phyloP scores from a whole-genome alignment of 257 asterid species.

The Gentiana dahurica region DNA sequence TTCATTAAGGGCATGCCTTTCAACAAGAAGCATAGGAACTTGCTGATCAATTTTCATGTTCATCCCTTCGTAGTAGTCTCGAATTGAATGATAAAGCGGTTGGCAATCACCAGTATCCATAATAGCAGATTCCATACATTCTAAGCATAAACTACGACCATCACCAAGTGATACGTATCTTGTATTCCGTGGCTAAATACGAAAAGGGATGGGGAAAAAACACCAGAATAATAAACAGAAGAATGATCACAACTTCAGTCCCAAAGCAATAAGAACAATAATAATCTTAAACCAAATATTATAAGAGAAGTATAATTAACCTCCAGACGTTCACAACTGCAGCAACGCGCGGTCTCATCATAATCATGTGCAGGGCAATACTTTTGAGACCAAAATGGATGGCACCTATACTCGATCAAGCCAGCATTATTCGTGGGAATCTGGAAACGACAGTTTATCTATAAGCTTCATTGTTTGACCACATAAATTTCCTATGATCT shows the following conservation, averaged over 20 bases:
- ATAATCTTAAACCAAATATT: neutral
- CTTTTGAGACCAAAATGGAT: slow-evolving; percentile 90
- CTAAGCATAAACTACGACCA: slow-evolving; percentile 87
- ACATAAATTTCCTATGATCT: too few species aligned
- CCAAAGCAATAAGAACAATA: too few species aligned
- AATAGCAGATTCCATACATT: slow-evolving; percentile 94
- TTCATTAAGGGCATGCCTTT: slow-evolving; percentile 91
- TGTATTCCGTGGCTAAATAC: slow-evolving; percentile 51
- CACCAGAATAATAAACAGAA: too few species aligned
- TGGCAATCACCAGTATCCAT: slow-evolving; percentile 98
- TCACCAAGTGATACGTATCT: slow-evolving; percentile 75
- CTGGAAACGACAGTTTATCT: slow-evolving; percentile 23
- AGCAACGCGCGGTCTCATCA: slow-evolving; percentile 75
- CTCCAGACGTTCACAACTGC: slow-evolving; percentile 98
- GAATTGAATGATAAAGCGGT: slow-evolving; percentile 78
- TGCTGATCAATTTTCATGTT: slow-evolving; percentile 90
- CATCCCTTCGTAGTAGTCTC: slow-evolving; percentile 97
- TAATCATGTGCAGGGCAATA: slow-evolving; percentile 92
- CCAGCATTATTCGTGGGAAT: slow-evolving; percentile 79
- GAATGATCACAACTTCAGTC: neutral
- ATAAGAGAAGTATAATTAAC: slow-evolving; percentile 23
- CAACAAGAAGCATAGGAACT: slow-evolving; percentile 95
- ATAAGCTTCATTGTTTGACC: neutral
- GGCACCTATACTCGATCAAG: slow-evolving; percentile 97
- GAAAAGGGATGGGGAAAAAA: neutral